Evolutionary conservation across 2,329 filamentous ascomycete genomes (phyloP), one percentile per base, ranked within the genome.

Genomic region (Aspergillus quadricinctus): DNA sequence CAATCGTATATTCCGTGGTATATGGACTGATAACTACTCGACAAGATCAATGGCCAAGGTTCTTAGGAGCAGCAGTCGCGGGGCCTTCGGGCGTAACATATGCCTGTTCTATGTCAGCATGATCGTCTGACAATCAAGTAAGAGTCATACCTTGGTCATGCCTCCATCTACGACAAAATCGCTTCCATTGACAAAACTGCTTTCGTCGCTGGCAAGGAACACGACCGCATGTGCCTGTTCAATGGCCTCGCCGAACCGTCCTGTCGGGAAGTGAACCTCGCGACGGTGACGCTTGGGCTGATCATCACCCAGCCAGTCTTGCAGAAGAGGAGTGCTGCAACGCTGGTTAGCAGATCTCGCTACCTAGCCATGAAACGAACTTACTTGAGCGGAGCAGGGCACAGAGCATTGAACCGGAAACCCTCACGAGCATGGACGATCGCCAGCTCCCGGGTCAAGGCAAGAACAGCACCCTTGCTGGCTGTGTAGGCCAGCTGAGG

Each of bases 151-250:
- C 81, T 89, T 96, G 68, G 87, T 93, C 90, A 99, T 90, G 58
- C 93, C 93, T 57, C 94, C 94, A 68, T 99, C 94, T 27, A 97
- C 92, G 4, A 96, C 88, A 77, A 97, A 96, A 72, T 97, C 94
- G 57, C 85, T 88, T 10, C 89, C 92, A 63, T 94, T 96, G 68
- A 96, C 89, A 67, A 95, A 96, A 79, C 88, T 90, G 69, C 88
- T 86, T 79, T 96, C 91, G 64, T 96, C 91, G 63, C 87, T 92
- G 8, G 91, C 91, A 58, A 96, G 76, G 78, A 96, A 96, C 7
- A 96, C 71, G 0, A 96, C 92, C 6, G 90, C 92, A 61, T 95
- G 88, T 0, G 92, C 92, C 79, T 96, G 92, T 80, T 97, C 92
- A 58, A 96, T 79, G n/a, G 92, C 90, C 80, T 97, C 92, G 50